Conservation (phyloP, 2,329 filamentous ascomycete species). For the Plectosphaerella plurivora region DNA sequence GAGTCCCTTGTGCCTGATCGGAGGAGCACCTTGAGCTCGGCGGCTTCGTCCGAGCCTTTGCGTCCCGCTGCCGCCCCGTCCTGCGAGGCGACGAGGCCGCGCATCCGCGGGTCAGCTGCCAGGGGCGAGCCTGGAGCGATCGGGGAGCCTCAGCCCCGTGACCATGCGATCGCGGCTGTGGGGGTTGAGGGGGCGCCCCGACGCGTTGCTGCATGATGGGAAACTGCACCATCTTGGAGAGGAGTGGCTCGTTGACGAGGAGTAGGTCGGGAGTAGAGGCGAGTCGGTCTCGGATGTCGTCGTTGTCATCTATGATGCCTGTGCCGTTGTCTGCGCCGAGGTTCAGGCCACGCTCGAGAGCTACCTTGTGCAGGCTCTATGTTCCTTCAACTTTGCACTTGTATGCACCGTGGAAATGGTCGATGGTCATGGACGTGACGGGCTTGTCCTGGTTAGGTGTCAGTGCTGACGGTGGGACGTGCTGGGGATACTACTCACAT, state of each 20-base stretch:
- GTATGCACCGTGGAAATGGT: conserved; percentile 22
- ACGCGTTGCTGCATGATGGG: too few relatives aligned
- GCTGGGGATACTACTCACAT: conserved; percentile 1
- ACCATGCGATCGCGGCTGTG: conserved; percentile 6
- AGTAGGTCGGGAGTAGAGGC: conserved; percentile 8
- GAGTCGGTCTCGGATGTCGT: conserved; percentile 10
- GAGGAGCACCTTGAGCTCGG: conserved; percentile 17
- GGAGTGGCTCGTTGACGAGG: conserved; percentile 15
- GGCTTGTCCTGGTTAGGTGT: conserved; percentile 12
- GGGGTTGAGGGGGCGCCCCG: conserved; percentile 12
- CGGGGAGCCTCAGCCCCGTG: conserved; percentile 11
- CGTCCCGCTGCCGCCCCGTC: too few relatives aligned
- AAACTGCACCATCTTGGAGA: conserved; percentile 11
- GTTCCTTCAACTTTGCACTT: conserved; percentile 30
- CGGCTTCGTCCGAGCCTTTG: not conserved
- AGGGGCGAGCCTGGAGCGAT: not conserved
- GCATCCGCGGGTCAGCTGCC: too few relatives aligned
- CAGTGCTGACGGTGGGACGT: not conserved
- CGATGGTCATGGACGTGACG: conserved; percentile 21
- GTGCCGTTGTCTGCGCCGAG: conserved; percentile 23
- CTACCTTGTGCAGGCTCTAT: conserved; percentile 30
- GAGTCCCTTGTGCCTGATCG: conserved; percentile 10
- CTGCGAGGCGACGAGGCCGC: too few relatives aligned
- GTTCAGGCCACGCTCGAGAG: conserved; percentile 12
- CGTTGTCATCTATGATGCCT: conserved; percentile 15